Conservation (phyloP, 2,329 filamentous ascomycete species). For the Trichoderma pleuroti region DNA sequence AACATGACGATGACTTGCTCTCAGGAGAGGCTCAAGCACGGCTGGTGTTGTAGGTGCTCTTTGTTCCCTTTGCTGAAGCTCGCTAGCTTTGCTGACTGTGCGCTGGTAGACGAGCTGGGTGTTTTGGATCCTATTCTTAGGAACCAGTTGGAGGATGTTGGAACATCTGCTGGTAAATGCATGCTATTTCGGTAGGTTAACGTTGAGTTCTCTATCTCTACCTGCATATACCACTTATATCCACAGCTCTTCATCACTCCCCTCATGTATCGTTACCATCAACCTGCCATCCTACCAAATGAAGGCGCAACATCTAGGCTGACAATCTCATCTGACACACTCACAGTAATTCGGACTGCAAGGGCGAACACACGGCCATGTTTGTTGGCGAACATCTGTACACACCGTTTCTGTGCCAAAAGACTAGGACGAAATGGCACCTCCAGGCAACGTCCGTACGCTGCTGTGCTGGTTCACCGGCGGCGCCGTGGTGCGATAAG, state of each 20-base stretch:
- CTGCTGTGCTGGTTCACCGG: slow-evolving; percentile 4
- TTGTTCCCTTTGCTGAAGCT: background rate
- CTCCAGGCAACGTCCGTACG: background rate
- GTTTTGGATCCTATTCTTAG: background rate
- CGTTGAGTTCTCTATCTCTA: background rate
- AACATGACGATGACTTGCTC: background rate
- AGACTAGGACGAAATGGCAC: background rate
- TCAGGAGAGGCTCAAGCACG: background rate
- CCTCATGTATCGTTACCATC: background rate
- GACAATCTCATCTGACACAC: background rate
- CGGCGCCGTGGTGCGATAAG: background rate
- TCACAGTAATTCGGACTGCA: background rate
- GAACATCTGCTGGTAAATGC: background rate
- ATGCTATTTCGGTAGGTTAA: slow-evolving; percentile 7
- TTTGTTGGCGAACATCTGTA: slow-evolving; percentile 3
- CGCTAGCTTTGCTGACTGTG: background rate
- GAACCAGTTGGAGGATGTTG: background rate
- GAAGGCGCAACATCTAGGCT: background rate
- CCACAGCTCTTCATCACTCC: background rate
- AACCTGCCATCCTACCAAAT: background rate
- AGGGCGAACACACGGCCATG: background rate
- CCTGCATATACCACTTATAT: background rate
- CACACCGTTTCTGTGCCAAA: background rate
- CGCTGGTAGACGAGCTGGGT: background rate
- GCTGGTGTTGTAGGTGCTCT: slow-evolving; percentile 8